Percentiles rank a stretch among this genome's conserved stretches.
Conservation (phyloP, 768 basidiomycete species). For the Boletellus sp. region DNA sequence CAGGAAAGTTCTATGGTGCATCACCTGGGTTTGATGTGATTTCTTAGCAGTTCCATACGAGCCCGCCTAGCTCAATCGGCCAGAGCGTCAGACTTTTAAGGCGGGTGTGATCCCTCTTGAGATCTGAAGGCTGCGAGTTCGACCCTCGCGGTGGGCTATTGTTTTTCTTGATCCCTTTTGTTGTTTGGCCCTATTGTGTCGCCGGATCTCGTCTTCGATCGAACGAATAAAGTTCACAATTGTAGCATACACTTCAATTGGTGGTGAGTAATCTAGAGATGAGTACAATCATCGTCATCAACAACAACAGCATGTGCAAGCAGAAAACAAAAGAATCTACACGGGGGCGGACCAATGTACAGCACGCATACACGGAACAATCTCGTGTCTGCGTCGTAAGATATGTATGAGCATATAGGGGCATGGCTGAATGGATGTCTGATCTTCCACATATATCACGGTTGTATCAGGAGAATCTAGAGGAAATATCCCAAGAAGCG, state of each 20-base stretch:
- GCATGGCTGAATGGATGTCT: constrained; percentile 12
- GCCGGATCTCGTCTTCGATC: background rate
- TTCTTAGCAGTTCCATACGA: background rate
- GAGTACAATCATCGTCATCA: constrained; percentile 15
- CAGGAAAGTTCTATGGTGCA: too few species aligned
- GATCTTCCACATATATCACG: constrained; percentile 20
- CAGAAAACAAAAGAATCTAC: constrained; percentile 8
- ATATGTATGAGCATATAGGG: constrained; percentile 14
- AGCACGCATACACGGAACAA: constrained; percentile 7
- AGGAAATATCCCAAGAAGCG: constrained; percentile 27
- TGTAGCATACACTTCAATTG: constrained; percentile 15
- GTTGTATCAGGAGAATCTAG: constrained; percentile 24
- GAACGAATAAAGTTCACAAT: background rate
- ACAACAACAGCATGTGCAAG: constrained; percentile 19
- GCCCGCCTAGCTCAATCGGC: constrained; percentile 62
- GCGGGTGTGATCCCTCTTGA: constrained; percentile 22
- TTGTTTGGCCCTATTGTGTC: background rate
- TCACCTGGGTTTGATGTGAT: too few species aligned
- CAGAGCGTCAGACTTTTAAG: constrained; percentile 58
- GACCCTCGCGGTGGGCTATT: constrained; percentile 79
- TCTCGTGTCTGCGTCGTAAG: constrained; percentile 3
- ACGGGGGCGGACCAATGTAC: constrained; percentile 5
- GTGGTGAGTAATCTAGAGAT: constrained; percentile 18
- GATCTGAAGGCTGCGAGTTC: constrained; percentile 85
- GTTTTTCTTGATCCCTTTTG: constrained; percentile 9